Evolutionary conservation across 2,329 filamentous ascomycete genomes (phyloP).

Genomic region (Penicillium polonicum): DNA sequence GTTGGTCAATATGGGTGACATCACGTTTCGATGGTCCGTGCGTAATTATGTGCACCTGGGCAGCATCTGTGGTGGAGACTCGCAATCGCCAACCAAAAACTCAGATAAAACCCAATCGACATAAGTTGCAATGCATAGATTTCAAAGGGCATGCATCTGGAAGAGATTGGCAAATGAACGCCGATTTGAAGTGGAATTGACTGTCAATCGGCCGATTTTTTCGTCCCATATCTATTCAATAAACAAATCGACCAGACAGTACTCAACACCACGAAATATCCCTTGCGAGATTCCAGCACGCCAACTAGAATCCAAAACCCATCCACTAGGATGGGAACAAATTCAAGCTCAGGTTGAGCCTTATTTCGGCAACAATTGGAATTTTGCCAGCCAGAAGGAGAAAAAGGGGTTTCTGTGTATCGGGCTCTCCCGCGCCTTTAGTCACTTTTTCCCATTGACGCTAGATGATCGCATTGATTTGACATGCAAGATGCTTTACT

Average conservation of each 20-base stretch:
- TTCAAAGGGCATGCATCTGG: background rate
- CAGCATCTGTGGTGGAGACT: background rate
- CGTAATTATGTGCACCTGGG: background rate
- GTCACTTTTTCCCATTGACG: conserved; percentile 16
- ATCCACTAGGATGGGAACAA: conserved; percentile 15
- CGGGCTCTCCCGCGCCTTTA: conserved; percentile 20
- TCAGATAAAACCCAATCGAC: background rate
- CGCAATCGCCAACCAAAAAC: background rate
- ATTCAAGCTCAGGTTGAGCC: conserved; percentile 20
- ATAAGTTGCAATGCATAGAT: background rate
- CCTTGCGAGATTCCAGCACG: conserved; percentile 6
- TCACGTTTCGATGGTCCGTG: conserved; percentile 6
- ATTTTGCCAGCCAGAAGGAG: conserved; percentile 15
- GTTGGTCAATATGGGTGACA: conserved; percentile 3
- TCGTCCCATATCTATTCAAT: background rate
- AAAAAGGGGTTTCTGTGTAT: conserved; percentile 14
- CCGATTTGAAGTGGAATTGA: background rate
- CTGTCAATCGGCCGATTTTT: background rate
- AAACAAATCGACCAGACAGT: background rate
- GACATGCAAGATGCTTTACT: conserved; percentile 19
- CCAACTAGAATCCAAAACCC: conserved; percentile 14
- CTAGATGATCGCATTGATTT: conserved; percentile 15
- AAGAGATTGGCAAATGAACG: background rate
- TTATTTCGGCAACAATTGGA: conserved; percentile 17
- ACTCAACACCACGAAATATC: conserved; percentile 3